Evolutionary conservation across 306 rosid genomes (phyloP), one percentile per base, ranked within the genome.

Genomic region (Rubus parviflorus): DNA sequence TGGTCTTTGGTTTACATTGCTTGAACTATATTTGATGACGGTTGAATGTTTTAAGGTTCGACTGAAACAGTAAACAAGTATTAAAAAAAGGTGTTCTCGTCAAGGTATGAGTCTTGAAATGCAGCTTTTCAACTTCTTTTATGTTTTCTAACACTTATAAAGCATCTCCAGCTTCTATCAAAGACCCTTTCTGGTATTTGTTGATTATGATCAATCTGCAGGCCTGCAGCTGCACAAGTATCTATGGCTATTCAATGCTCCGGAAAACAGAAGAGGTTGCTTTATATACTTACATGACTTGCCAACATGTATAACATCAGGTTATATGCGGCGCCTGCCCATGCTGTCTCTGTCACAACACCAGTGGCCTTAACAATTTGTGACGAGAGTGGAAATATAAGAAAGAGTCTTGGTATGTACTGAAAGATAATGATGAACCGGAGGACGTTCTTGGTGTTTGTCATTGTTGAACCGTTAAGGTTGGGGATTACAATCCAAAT

Each of bases 261-360:
- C 6, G 54, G 20, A 79, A 73, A 49, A 9, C 12, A 25, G 42
- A 68, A 65, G 48, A 5, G 43, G 23, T 47, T 20, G 41, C 35
- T 62, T 73, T 62, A 14, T 8, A 42, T 35, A 77, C 98, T 89
- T 81, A 95, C 99, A 87, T 95, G 99, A 90, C 99, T 95, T 54
- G 99, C 99, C 86, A 95, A 49, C 97, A 95, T 89, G 83, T 92
- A 95, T 79, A 95, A 95, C 85, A 92, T 88, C 10, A 95, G 87
- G 71, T 95, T 95, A 78, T 95, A 95, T 63, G 97, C 97, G 72
- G 99, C 99, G 16, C 97, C 99, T 20, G 96, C 97, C 99, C 99
- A 95, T 35, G 98, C 97, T 81, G 97, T 89, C 77, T 95, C 87
- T 58, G 96, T 91, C 78, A 95, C 93, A 79, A 91, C 89, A 16